Evolutionary conservation across 345 rosid species (phyloP).

Genomic region (Ceriops zippeliana): DNA sequence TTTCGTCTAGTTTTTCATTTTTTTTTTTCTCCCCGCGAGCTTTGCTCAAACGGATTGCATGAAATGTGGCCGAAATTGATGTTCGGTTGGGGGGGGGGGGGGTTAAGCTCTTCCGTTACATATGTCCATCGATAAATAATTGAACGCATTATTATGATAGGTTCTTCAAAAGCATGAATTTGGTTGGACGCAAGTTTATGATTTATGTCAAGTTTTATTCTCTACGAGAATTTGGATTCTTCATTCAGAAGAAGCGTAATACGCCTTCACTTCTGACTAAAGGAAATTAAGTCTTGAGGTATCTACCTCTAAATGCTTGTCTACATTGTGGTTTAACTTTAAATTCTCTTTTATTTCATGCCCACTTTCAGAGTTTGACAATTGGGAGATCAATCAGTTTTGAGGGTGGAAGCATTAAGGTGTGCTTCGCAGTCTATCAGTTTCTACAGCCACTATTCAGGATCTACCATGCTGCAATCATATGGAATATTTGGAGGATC

Average conservation of each 20-base stretch:
- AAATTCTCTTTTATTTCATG: slow-evolving; percentile 13
- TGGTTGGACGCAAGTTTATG: too few species aligned
- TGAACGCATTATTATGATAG: too few species aligned
- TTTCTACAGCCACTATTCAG: slow-evolving; percentile 35
- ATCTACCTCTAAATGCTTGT: neutral
- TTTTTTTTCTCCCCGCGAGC: too few species aligned
- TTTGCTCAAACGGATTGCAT: neutral
- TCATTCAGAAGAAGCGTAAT: neutral
- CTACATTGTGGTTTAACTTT: too few species aligned
- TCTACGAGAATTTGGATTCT: too few species aligned
- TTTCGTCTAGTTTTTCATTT: too few species aligned
- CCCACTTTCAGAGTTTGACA: slow-evolving; percentile 29
- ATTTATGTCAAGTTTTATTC: too few species aligned
- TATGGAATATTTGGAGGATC: slow-evolving; percentile 27
- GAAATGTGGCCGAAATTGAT: neutral
- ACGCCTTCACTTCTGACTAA: neutral
- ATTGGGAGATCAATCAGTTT: slow-evolving; percentile 27
- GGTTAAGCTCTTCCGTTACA: too few species aligned
- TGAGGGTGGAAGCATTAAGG: slow-evolving; percentile 20
- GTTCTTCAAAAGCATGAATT: too few species aligned
- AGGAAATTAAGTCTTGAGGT: neutral
- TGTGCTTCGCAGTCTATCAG: slow-evolving; percentile 38
- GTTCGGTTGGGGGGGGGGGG: too few species aligned
- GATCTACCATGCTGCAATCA: slow-evolving; percentile 30
- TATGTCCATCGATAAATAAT: too few species aligned